A percentile compares a stretch with the other conserved stretches of the same genome.
Conservation (phyloP, 257 asterid species). For the Avicennia marina region DNA sequence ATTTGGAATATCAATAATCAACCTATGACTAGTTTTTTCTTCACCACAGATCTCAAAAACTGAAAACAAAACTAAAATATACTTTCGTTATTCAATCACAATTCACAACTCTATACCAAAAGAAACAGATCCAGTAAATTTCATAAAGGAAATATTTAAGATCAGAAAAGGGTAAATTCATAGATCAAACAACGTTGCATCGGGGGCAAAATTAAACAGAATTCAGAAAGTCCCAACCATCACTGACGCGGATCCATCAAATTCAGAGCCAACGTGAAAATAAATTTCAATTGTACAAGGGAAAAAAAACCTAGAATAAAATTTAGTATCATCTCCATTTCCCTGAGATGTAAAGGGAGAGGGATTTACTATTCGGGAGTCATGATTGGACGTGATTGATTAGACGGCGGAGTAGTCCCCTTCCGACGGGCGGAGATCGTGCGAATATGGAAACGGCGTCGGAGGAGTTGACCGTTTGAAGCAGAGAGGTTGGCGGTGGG, state of each 20-base stretch:
- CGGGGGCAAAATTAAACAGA: background rate
- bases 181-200: slow-evolving; percentile 17
- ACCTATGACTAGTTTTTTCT: slow-evolving; percentile 1
- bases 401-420: slow-evolving; percentile 18
- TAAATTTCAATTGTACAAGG: background rate
- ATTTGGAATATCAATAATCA: too few species aligned
- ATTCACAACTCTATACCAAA: background rate
- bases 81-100: background rate
- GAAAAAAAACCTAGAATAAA: background rate
- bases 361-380: slow-evolving; percentile 37
- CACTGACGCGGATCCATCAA: slow-evolving; percentile 16
- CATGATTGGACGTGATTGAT: slow-evolving; percentile 22
- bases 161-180: background rate
- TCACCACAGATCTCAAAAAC: background rate
- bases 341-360: slow-evolving; percentile 1
- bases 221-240: slow-evolving; percentile 11
- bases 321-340: background rate
- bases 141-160: background rate
- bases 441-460: slow-evolving; percentile 11
- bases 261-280: background rate
- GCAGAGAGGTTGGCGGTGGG: background rate
- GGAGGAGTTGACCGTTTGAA: slow-evolving; percentile 19
- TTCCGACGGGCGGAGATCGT: slow-evolving; percentile 22
- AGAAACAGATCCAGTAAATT: background rate
- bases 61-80: background rate